Conservation (phyloP, 768 basidiomycete genomes). For the Grammothele lineata region DNA sequence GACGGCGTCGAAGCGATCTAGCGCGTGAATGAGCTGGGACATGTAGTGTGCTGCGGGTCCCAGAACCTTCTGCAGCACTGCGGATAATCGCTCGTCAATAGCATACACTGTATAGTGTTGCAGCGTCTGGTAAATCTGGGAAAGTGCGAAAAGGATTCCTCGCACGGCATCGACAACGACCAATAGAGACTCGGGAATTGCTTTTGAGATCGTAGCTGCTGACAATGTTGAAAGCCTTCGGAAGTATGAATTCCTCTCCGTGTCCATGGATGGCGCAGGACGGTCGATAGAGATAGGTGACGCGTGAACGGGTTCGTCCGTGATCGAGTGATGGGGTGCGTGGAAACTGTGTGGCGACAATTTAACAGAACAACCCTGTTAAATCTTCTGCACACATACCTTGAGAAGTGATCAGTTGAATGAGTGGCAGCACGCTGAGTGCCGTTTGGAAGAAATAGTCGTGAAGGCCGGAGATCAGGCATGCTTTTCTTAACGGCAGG, state of each 20-base stretch:
- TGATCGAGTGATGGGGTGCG: slow-evolving; percentile 9
- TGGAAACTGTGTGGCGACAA: too few species aligned
- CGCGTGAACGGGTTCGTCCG: slow-evolving; percentile 30
- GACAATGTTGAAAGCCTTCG: slow-evolving; percentile 82
- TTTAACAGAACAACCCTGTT: too few species aligned
- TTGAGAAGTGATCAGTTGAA: slow-evolving; percentile 36
- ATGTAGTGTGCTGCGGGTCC: slow-evolving; percentile 82
- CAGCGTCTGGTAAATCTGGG: slow-evolving; percentile 86
- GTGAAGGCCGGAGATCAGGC: slow-evolving; percentile 70
- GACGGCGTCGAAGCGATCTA: slow-evolving; percentile 88
- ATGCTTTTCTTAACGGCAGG: slow-evolving; percentile 69
- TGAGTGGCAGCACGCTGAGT: slow-evolving; percentile 26
- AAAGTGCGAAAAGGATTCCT: slow-evolving; percentile 86
- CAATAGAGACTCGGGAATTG: slow-evolving; percentile 66
- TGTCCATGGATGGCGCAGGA: slow-evolving; percentile 58
- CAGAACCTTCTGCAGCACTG: slow-evolving; percentile 77
- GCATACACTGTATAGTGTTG: slow-evolving; percentile 84
- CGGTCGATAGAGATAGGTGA: slow-evolving; percentile 39
- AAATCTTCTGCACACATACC: too few species aligned
- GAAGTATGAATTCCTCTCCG: slow-evolving; percentile 91
- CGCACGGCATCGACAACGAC: slow-evolving; percentile 83
- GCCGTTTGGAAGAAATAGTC: slow-evolving; percentile 31
- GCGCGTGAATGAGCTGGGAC: slow-evolving; percentile 75
- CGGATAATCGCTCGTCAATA: slow-evolving; percentile 76
- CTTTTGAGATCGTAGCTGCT: slow-evolving; percentile 50